Percentiles rank a stretch among this genome's conserved stretches.
phyloP scores from a whole-genome alignment of 768 basidiomycete genomes.

The Lactarius evosmus region DNA sequence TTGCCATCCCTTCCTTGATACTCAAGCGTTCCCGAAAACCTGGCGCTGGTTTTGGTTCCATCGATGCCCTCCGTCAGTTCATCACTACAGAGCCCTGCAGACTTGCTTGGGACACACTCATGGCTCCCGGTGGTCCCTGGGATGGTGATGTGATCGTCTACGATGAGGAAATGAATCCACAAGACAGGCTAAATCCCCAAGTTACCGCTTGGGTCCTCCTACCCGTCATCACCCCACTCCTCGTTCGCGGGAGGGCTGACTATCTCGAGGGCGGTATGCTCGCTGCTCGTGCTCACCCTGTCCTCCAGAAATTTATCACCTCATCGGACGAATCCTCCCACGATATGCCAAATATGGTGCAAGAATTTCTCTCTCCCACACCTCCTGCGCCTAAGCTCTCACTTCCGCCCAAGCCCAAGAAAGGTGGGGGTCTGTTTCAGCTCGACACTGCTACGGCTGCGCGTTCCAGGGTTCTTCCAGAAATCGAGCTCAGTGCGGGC shows the following conservation, averaged over 20 bases:
- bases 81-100: conserved; percentile 78
- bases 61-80: conserved; percentile 73
- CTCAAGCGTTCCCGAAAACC: conserved; percentile 79
- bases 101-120: conserved; percentile 62
- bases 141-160: conserved; percentile 75
- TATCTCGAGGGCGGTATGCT: conserved; percentile 74
- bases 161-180: conserved; percentile 72
- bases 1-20: conserved; percentile 87
- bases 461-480: conserved; percentile 50
- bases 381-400: conserved; percentile 24
- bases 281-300: conserved; percentile 55
- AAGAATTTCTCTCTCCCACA: conserved; percentile 30
- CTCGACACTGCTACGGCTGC: conserved; percentile 57
- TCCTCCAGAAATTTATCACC: conserved; percentile 51
- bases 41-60: conserved; percentile 58
- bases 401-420: conserved; percentile 31
- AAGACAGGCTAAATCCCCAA: conserved; percentile 53
- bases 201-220: conserved; percentile 70
- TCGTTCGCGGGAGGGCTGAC: conserved; percentile 53
- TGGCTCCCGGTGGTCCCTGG: conserved; percentile 53
- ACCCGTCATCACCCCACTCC: conserved; percentile 56
- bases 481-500: conserved; percentile 48
- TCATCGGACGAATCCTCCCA: conserved; percentile 34
- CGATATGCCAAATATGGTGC: conserved; percentile 18
- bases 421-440: conserved; percentile 58